Evolutionary conservation across 306 rosid species (phyloP).

Genomic region (Cyclanthera cordifolia): DNA sequence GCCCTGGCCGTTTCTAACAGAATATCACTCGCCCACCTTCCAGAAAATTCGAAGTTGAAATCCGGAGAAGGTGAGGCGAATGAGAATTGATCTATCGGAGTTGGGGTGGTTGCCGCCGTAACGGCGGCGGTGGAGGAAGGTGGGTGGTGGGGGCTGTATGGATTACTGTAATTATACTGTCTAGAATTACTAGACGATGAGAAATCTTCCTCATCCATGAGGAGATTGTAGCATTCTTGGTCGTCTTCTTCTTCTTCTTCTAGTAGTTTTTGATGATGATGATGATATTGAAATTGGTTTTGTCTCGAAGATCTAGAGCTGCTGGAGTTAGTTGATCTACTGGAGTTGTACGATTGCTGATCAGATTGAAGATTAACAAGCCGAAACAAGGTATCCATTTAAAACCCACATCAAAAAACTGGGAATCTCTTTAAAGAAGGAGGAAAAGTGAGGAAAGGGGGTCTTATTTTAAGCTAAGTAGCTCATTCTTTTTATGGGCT

Average conservation of each 20-base stretch:
- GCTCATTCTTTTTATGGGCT: neutral
- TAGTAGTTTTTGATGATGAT: constrained; percentile 29
- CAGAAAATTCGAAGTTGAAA: constrained; percentile 47
- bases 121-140: constrained; percentile 13
- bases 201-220: constrained; percentile 98
- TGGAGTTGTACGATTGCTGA: constrained; percentile 42
- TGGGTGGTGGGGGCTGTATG: constrained; percentile 25
- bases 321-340: constrained; percentile 43
- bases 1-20: constrained; percentile 73
- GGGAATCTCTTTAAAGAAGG: neutral
- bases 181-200: constrained; percentile 84
- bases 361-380: constrained; percentile 54
- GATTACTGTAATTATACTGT: constrained; percentile 40
- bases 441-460: neutral
- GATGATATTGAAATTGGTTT: constrained; percentile 14
- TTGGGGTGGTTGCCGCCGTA: constrained; percentile 14
- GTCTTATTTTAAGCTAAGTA: neutral
- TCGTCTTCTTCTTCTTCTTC: no score
- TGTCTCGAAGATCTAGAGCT: constrained; percentile 66
- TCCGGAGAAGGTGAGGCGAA: constrained; percentile 33
- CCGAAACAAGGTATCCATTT: constrained; percentile 97
- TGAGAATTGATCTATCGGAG: constrained; percentile 22
- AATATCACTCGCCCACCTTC: constrained; percentile 60
- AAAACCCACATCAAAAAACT: constrained; percentile 22
- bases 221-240: constrained; percentile 98